Conservation (phyloP, 225 moss, liverwort and hornwort species). For the Bryum argenteum region DNA sequence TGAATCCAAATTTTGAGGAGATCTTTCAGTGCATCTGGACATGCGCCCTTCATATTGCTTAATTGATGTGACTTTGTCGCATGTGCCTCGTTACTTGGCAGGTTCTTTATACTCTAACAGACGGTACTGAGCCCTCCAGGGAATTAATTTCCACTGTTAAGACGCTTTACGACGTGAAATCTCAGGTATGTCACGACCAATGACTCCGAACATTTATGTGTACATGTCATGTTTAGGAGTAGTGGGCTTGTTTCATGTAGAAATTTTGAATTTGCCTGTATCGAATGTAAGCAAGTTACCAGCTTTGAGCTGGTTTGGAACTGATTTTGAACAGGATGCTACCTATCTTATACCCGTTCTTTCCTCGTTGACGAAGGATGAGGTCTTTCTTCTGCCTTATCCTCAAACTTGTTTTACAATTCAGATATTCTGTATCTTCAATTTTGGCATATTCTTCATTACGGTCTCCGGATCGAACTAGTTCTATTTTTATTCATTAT, state of each 20-base stretch:
- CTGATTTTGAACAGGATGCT: slow-evolving; percentile 74
- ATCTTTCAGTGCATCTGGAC: background rate
- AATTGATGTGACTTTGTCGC: slow-evolving; percentile 20
- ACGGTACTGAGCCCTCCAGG: slow-evolving; percentile 84
- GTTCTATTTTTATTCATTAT: background rate
- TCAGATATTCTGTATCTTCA: background rate
- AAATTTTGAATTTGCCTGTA: slow-evolving; percentile 9
- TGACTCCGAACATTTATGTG: slow-evolving; percentile 2
- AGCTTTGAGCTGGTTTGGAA: slow-evolving; percentile 34
- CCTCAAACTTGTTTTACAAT: background rate
- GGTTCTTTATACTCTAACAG: slow-evolving; percentile 93
- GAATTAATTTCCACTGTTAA: slow-evolving; percentile 93
- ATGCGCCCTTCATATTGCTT: slow-evolving; percentile 14
- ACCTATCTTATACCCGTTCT: slow-evolving; percentile 95
- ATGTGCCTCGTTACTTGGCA: slow-evolving; percentile 45
- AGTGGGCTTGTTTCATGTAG: background rate
- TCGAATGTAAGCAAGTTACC: slow-evolving; percentile 8
- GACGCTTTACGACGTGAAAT: slow-evolving; percentile 84
- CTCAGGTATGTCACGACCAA: slow-evolving; percentile 60
- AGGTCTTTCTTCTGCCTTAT: slow-evolving; percentile 57
- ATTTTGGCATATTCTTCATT: slow-evolving; percentile 1
- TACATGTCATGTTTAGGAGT: background rate
- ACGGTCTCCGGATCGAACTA: background rate
- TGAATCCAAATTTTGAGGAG: slow-evolving; percentile 8
- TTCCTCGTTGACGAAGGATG: slow-evolving; percentile 94